Evolutionary conservation across 1,284 basidiomycete genomes (phyloP).

Genomic region (Boletus mariae): DNA sequence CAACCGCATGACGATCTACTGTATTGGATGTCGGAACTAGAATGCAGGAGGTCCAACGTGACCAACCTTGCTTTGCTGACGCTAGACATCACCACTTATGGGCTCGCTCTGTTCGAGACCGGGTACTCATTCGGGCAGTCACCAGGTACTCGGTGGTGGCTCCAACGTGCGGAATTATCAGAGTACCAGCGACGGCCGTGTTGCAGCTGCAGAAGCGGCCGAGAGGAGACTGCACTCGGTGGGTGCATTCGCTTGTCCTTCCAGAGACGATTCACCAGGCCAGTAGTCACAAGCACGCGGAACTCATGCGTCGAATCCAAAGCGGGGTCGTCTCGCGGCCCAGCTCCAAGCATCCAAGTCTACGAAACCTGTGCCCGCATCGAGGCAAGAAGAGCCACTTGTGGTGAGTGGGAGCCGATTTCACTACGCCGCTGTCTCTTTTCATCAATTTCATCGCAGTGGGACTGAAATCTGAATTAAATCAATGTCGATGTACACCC

Average conservation of each 20-base stretch:
- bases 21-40: background rate
- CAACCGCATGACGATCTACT: background rate
- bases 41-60: slow-evolving; percentile 6
- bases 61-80: background rate
- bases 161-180: slow-evolving; percentile 30
- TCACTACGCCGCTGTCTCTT: slow-evolving; percentile 15
- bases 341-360: slow-evolving; percentile 51
- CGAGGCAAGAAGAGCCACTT: slow-evolving; percentile 52
- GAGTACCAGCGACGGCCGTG: slow-evolving; percentile 44
- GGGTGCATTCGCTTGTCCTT: slow-evolving; percentile 29
- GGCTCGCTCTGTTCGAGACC: slow-evolving; percentile 68
- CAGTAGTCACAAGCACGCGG: slow-evolving; percentile 55
- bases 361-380: slow-evolving; percentile 45
- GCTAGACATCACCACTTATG: slow-evolving; percentile 38
- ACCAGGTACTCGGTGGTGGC: slow-evolving; percentile 45
- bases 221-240: slow-evolving; percentile 64
- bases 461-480: slow-evolving; percentile 28
- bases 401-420: slow-evolving; percentile 49
- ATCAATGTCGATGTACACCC: slow-evolving; percentile 21
- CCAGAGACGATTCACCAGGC: slow-evolving; percentile 19
- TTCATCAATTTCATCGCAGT: slow-evolving; percentile 30
- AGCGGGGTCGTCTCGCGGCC: slow-evolving; percentile 58
- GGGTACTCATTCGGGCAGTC: slow-evolving; percentile 47
- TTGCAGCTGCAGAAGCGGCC: slow-evolving; percentile 66
- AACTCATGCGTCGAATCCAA: slow-evolving; percentile 58